A percentile compares a stretch with the other conserved stretches of the same genome.
Conservation (phyloP, 331 rosid species). For the Pyrus hybrid region DNA sequence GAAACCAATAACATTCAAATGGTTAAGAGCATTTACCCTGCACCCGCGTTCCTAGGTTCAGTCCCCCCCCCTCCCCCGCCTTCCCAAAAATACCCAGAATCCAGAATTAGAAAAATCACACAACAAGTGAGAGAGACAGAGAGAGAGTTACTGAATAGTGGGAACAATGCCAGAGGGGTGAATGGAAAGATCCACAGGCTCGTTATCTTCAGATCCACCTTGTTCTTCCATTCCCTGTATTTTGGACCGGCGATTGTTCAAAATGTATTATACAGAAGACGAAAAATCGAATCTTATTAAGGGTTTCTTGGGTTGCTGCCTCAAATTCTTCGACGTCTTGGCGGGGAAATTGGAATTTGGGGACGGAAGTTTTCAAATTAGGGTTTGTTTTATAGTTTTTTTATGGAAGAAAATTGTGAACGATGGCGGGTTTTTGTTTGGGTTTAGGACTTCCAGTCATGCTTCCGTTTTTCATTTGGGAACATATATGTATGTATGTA, state of each 20-base stretch:
- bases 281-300: no score
- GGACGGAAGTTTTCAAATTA: background rate
- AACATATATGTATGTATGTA: no score
- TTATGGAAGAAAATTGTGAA: background rate
- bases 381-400: background rate
- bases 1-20: background rate
- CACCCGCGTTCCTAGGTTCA: background rate
- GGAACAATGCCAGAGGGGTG: conserved; percentile 91
- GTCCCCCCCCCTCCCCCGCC: no score
- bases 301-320: no score
- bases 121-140: background rate
- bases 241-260: background rate
- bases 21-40: no score
- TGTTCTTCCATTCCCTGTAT: conserved; percentile 60
- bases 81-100: background rate
- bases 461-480: no score
- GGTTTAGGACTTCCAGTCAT: no score
- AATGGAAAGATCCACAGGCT: conserved; percentile 61
- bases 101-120: background rate
- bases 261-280: no score
- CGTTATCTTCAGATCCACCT: conserved; percentile 59
- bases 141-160: conserved; percentile 68
- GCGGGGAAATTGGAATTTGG: background rate
- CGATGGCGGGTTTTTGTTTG: background rate
- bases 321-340: no score